These are phyloP conservation scores for Tranzscheliella williamsii DNA, from an alignment of 1,284 basidiomycete genomes.

Conservation along the genomic window DNA sequence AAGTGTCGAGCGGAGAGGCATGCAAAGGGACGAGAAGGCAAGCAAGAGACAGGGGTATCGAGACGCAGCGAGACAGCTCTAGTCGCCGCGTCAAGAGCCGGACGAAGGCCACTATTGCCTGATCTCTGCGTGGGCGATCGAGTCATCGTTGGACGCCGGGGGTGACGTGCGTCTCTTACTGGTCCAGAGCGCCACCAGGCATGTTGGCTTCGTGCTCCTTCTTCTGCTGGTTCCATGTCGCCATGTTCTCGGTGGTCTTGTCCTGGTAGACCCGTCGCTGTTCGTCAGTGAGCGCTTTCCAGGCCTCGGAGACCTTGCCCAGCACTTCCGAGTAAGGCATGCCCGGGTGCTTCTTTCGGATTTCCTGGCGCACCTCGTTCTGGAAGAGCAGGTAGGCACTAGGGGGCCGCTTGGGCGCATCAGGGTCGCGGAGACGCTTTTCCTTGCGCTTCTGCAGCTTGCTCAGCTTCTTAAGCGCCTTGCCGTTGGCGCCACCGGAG, in stretches of 20 bases:
- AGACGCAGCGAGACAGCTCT: too few species aligned
- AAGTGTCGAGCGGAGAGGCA: too few species aligned
- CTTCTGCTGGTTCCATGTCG: slow-evolving; percentile 46
- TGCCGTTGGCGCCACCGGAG: slow-evolving; percentile 29
- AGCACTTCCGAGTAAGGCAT: slow-evolving; percentile 46
- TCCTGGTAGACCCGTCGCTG: slow-evolving; percentile 48
- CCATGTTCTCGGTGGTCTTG: slow-evolving; percentile 51
- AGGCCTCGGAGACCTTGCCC: slow-evolving; percentile 49
- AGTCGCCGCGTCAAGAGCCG: too few species aligned
- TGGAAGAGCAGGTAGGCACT: slow-evolving; percentile 56
- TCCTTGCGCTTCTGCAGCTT: slow-evolving; percentile 44
- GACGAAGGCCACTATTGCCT: too few species aligned
- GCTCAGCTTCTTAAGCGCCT: slow-evolving; percentile 35
- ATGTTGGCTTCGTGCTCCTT: slow-evolving; percentile 40
- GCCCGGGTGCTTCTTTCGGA: slow-evolving; percentile 46
- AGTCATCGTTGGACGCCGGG: too few species aligned
- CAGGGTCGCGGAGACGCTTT: slow-evolving; percentile 47
- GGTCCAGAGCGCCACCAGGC: slow-evolving; percentile 13
- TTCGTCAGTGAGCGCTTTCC: slow-evolving; percentile 50
- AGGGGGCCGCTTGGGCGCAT: slow-evolving; percentile 54
- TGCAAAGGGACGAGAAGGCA: too few species aligned
- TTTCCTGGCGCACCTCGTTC: slow-evolving; percentile 53
- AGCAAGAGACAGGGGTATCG: too few species aligned
- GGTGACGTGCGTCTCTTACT: slow-evolving; percentile 2
- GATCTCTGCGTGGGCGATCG: too few species aligned